phyloP scores from a whole-genome alignment of 805 yeast genomes.

The Ogataea methylovora region DNA sequence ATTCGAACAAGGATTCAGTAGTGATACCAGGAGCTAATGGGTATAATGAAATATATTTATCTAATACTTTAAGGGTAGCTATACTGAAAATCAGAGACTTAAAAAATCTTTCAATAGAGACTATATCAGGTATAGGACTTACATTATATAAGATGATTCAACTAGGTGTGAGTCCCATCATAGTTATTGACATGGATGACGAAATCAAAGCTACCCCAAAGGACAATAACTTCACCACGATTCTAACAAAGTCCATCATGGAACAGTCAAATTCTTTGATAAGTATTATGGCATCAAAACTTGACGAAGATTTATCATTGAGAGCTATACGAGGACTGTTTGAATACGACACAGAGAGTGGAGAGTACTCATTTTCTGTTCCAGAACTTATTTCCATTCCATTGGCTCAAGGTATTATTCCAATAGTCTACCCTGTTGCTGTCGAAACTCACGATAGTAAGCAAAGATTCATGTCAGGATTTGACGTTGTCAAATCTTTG shows the following conservation, averaged over 20 bases:
- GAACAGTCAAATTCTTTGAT: conserved; percentile 16
- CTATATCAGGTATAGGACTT: conserved; percentile 42
- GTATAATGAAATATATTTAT: conserved; percentile 21
- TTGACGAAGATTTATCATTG: conserved; percentile 12
- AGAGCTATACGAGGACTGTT: conserved; percentile 30
- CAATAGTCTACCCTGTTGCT: conserved; percentile 56
- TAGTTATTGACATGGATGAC: conserved; percentile 44
- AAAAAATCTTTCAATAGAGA: conserved; percentile 22
- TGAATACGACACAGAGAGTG: conserved; percentile 17
- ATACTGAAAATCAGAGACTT: conserved; percentile 43
- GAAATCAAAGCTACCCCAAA: conserved; percentile 1
- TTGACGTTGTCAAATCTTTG: conserved; percentile 32
- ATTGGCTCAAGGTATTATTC: conserved; percentile 37
- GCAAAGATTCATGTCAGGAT: conserved; percentile 29
- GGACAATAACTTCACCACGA: neutral
- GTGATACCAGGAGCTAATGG: conserved; percentile 2
- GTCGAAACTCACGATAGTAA: conserved; percentile 26
- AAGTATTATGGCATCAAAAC: conserved; percentile 8
- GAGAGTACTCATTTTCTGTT: conserved; percentile 16
- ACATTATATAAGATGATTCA: conserved; percentile 48
- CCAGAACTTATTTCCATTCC: conserved; percentile 35
- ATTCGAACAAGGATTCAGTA: conserved; percentile 5
- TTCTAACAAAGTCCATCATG: conserved; percentile 10
- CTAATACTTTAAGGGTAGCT: conserved; percentile 43
- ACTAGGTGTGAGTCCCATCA: conserved; percentile 69